phyloP scores from a whole-genome alignment of 441 rosid species.

The Mallotus repandus region DNA sequence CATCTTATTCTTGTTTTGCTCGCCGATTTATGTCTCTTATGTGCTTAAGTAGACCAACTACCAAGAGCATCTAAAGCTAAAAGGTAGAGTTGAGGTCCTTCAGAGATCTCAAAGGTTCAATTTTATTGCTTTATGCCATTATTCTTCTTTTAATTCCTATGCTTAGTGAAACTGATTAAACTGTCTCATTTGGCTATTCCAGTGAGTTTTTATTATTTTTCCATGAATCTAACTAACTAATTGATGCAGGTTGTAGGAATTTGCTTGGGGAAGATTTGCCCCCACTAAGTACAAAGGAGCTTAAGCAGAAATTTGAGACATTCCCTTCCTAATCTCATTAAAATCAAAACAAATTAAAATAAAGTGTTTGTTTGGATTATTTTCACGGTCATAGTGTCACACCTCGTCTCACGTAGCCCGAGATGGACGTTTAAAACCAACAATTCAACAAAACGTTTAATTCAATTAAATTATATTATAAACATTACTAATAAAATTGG shows the following conservation, averaged over 20 bases:
- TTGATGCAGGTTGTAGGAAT: slow-evolving; percentile 35
- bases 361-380: too few relatives aligned
- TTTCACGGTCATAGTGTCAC: too few relatives aligned
- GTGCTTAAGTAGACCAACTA: slow-evolving; percentile 38
- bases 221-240: neutral
- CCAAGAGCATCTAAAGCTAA: slow-evolving; percentile 56
- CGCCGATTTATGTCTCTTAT: neutral
- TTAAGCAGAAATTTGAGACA: slow-evolving; percentile 55
- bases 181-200: neutral
- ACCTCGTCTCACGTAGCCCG: too few relatives aligned
- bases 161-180: too few relatives aligned
- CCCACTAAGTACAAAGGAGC: slow-evolving; percentile 45
- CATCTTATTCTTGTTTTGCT: too few relatives aligned
- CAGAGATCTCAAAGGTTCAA: slow-evolving; percentile 53
- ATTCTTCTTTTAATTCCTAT: too few relatives aligned
- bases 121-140: too few relatives aligned
- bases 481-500: too few relatives aligned
- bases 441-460: too few relatives aligned
- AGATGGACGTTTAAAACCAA: too few relatives aligned
- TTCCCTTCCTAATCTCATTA: slow-evolving; percentile 25
- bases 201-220: neutral
- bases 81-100: slow-evolving; percentile 49
- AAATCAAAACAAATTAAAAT: too few relatives aligned
- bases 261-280: slow-evolving; percentile 67
- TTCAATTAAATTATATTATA: too few relatives aligned